These are phyloP conservation scores for Aureobasidium mangrovei DNA, from an alignment of 2,329 filamentous ascomycete species.

Conservation along the genomic window DNA sequence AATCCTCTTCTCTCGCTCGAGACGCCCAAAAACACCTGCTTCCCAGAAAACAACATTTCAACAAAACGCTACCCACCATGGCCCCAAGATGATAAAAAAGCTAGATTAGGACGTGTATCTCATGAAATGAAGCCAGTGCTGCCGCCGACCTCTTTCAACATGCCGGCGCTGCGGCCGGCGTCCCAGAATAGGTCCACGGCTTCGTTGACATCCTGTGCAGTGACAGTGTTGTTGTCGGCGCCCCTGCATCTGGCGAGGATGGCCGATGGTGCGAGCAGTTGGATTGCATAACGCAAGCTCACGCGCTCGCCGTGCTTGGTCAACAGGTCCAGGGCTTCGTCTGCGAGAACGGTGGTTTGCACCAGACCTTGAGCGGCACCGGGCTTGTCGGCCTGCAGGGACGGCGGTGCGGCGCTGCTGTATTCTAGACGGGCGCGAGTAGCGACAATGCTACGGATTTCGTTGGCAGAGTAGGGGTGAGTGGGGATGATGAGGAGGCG, in stretches of 20 bases:
- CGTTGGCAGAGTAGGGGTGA: constrained; percentile 74
- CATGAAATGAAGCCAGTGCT: constrained; percentile 27
- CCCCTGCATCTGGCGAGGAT: constrained; percentile 71
- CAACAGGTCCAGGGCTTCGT: constrained; percentile 79
- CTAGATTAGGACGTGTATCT: neutral
- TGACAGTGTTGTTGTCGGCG: constrained; percentile 31
- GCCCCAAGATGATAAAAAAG: too few relatives aligned
- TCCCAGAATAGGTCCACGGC: constrained; percentile 41
- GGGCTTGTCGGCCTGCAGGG: constrained; percentile 18
- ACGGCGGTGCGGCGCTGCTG: constrained; percentile 27
- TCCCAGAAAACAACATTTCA: too few relatives aligned
- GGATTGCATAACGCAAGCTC: constrained; percentile 84
- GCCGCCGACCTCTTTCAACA: constrained; percentile 22
- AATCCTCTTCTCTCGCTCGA: too few relatives aligned
- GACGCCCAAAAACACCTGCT: too few relatives aligned
- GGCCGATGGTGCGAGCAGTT: constrained; percentile 80
- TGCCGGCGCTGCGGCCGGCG: constrained; percentile 38
- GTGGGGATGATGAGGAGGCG: constrained; percentile 95
- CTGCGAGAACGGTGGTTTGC: constrained; percentile 60
- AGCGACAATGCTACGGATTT: constrained; percentile 87
- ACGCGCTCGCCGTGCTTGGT: constrained; percentile 80
- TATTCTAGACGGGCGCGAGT: constrained; percentile 53
- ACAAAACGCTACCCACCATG: too few relatives aligned
- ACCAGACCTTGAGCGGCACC: constrained; percentile 34
- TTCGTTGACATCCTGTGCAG: constrained; percentile 48